Percentiles rank a stretch among this genome's conserved stretches.
phyloP scores from a whole-genome alignment of 331 rosid genomes.

The Acacia concinna region DNA sequence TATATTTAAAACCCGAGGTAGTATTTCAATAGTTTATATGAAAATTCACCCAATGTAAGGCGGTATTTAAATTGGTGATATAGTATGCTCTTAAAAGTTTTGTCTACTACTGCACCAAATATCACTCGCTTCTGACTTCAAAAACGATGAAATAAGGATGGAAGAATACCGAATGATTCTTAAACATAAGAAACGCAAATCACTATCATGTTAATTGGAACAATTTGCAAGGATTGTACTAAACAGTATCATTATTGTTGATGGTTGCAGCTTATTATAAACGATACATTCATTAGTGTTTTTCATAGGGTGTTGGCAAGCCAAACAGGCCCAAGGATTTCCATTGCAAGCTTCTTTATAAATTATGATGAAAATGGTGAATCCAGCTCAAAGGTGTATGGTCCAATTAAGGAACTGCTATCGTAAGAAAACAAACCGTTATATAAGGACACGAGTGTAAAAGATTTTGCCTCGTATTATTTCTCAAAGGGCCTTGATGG shows the following conservation, averaged over 20 bases:
- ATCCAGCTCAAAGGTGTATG: slow-evolving; percentile 23
- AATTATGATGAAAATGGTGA: not conserved
- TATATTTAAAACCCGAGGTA: too few relatives aligned
- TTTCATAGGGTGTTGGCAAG: slow-evolving; percentile 49
- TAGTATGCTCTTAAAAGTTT: not conserved
- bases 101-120: not conserved
- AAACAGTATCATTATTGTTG: not conserved
- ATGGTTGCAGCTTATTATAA: slow-evolving; percentile 49
- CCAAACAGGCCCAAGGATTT: slow-evolving; percentile 43
- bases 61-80: not conserved
- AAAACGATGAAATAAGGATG: too few relatives aligned
- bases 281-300: slow-evolving; percentile 54
- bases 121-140: not conserved
- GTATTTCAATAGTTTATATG: not conserved
- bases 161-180: not conserved
- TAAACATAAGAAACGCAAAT: not conserved
- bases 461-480: slow-evolving; percentile 27
- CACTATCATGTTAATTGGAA: not conserved
- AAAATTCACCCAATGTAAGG: not conserved
- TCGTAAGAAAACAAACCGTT: slow-evolving; percentile 42
- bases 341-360: slow-evolving; percentile 39
- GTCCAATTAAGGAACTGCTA: slow-evolving; percentile 55
- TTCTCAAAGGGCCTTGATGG: slow-evolving; percentile 38
- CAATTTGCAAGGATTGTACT: slow-evolving; percentile 17
- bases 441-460: slow-evolving; percentile 25